phyloP scores from a whole-genome alignment of 2,329 filamentous ascomycete species.

The Pseudocercospora eumusae region DNA sequence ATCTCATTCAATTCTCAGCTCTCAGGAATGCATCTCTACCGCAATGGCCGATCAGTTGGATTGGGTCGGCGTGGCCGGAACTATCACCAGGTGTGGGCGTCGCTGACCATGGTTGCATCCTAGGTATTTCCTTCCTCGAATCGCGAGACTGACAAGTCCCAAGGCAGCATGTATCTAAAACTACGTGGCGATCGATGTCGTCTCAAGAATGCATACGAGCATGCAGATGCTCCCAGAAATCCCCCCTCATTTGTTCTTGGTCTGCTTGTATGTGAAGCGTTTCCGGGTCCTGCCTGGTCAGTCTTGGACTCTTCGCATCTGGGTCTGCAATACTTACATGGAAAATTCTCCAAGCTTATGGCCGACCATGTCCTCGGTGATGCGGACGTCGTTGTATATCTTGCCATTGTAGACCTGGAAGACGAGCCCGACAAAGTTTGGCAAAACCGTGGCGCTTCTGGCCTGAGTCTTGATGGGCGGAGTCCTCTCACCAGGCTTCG shows the following conservation, averaged over 20 bases:
- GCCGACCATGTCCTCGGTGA: conserved; percentile 95
- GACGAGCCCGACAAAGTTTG: conserved; percentile 84
- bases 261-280: conserved; percentile 67
- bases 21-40: neutral
- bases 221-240: neutral
- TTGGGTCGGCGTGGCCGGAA: neutral
- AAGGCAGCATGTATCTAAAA: neutral
- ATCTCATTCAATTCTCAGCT: neutral
- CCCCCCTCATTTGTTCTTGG: conserved; percentile 63
- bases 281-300: conserved; percentile 61
- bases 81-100: neutral
- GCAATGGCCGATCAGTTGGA: neutral
- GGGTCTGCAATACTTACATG: conserved; percentile 61
- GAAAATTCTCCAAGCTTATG: conserved; percentile 94
- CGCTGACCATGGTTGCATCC: neutral
- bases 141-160: neutral
- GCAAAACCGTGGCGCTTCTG: conserved; percentile 83
- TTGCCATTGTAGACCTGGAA: conserved; percentile 95
- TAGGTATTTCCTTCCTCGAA: neutral
- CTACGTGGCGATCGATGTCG: too few relatives aligned
- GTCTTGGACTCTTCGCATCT: neutral
- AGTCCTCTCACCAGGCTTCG: conserved; percentile 62
- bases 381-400: conserved; percentile 74
- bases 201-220: neutral
- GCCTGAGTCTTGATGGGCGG: conserved; percentile 83